Percentiles rank a stretch among this genome's conserved stretches.
Conservation (phyloP, 331 rosid genomes). For the Rosa hybrid region DNA sequence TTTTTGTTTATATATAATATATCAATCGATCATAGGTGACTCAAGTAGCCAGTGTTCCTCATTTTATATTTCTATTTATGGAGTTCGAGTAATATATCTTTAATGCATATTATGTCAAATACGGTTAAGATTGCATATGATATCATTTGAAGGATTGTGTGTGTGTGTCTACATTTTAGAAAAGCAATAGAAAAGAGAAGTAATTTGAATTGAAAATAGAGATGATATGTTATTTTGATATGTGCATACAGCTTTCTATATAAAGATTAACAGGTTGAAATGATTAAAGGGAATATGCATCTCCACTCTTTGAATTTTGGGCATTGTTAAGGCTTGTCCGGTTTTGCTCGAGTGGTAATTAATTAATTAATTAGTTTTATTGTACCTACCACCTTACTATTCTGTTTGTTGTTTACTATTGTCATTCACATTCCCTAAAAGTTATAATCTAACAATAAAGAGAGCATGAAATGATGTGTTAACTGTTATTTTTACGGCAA, state of each 20-base stretch:
- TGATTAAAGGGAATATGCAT: not conserved
- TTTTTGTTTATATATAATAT: not conserved
- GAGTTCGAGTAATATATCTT: not conserved
- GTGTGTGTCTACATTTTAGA: not conserved
- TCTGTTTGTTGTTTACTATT: not conserved
- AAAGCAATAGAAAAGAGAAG: not conserved
- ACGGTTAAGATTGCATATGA: not conserved
- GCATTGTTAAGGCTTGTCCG: not conserved
- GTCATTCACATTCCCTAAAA: not conserved
- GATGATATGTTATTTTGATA: not conserved
- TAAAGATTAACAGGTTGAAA: not conserved
- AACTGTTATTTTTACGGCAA: not conserved
- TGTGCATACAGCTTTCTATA: not conserved
- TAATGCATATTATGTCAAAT: not conserved
- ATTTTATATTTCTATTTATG: not conserved
- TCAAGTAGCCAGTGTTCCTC: not conserved
- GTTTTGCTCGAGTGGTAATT: not conserved
- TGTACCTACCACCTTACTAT: not conserved
- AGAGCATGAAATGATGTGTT: not conserved
- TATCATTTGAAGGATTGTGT: slow-evolving; percentile 1
- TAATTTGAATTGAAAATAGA: not conserved
- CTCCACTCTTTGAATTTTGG: not conserved
- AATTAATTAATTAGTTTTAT: not conserved
- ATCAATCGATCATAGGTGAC: not conserved
- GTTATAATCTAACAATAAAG: not conserved